A percentile compares a stretch with the other conserved stretches of the same genome.
Conservation (phyloP, 192 early-diverging fungal genomes). For the Linnemannia schmuckeri region DNA sequence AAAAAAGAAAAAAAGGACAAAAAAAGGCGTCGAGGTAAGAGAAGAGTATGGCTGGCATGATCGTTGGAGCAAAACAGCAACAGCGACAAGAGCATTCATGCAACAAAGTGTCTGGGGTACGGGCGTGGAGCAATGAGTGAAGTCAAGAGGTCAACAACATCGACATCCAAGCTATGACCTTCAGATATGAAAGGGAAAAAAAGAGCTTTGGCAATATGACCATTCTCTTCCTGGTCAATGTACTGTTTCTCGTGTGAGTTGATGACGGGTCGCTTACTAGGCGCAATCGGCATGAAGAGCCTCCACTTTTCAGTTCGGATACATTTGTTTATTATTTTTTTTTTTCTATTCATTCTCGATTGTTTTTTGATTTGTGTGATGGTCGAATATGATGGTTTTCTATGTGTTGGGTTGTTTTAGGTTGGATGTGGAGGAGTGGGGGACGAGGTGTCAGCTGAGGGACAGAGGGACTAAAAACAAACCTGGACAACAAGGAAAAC, state of each 20-base stretch:
- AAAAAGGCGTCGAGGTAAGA: not conserved
- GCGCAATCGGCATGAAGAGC: not conserved
- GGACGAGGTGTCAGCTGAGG: not conserved
- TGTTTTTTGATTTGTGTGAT: conserved; percentile 6
- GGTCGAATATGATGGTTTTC: not conserved
- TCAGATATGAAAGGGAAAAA: conserved; percentile 1
- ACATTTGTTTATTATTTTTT: not conserved
- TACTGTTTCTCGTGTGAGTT: too few species aligned
- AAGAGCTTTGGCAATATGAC: conserved; percentile 7
- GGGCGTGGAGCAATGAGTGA: not conserved
- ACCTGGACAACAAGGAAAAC: not conserved
- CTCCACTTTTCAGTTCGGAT: not conserved
- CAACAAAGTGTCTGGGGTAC: not conserved
- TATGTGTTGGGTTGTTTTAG: not conserved
- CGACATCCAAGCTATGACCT: not conserved
- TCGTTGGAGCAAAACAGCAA: not conserved
- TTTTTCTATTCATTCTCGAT: too few species aligned
- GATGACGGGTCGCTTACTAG: not conserved
- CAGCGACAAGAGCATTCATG: not conserved
- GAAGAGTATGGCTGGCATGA: not conserved
- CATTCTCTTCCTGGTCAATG: too few species aligned
- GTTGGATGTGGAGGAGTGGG: not conserved
- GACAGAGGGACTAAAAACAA: not conserved
- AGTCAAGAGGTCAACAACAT: not conserved
- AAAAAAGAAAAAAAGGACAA: not conserved